Percentiles rank a stretch among this genome's conserved stretches.
phyloP scores from a whole-genome alignment of 495 filamentous ascomycete species.

The Schizothecium vesticola region DNA sequence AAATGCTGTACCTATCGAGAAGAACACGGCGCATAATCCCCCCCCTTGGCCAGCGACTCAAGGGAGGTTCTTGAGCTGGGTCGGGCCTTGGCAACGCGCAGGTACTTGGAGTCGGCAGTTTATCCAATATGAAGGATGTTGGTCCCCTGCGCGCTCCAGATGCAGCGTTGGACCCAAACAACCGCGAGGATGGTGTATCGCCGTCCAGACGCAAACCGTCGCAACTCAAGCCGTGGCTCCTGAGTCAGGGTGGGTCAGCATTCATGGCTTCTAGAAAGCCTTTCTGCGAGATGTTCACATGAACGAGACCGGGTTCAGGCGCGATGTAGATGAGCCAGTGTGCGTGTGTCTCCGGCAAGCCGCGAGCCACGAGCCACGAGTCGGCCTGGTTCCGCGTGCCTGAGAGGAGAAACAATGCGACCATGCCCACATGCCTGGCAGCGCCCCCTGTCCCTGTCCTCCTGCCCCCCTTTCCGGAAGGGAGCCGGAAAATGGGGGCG shows the following conservation, averaged over 20 bases:
- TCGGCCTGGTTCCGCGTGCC: background rate
- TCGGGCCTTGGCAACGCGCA: background rate
- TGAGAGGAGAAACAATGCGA: conserved; percentile 1
- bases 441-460: background rate
- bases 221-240: background rate
- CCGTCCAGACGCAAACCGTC: background rate
- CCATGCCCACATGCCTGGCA: background rate
- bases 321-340: background rate
- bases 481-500: background rate
- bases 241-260: background rate
- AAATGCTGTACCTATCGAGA: background rate
- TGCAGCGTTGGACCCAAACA: no score
- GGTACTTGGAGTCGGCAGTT: background rate
- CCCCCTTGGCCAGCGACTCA: background rate
- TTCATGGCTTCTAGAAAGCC: background rate
- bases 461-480: background rate
- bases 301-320: conserved; percentile 18
- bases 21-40: background rate
- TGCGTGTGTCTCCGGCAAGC: conserved; percentile 9
- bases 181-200: background rate
- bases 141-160: background rate
- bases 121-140: background rate
- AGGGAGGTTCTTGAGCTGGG: background rate
- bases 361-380: background rate
- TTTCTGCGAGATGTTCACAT: background rate